These are phyloP conservation scores for Rachicladosporium sp. DNA, from an alignment of 2,329 filamentous ascomycete genomes.

Conservation along the genomic window DNA sequence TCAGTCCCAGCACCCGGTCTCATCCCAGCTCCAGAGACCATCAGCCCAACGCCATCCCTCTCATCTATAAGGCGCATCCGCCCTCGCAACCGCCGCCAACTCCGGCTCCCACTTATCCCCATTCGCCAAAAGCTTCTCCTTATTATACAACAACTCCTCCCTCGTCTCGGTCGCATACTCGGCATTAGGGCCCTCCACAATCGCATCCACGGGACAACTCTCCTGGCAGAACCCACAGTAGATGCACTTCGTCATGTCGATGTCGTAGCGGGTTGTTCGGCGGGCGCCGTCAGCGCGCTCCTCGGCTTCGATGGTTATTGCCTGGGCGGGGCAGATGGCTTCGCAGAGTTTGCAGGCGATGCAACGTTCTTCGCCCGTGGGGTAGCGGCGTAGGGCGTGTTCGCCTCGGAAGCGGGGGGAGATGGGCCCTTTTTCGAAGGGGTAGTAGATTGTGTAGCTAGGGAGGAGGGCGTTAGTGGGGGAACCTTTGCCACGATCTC, in stretches of 20 bases:
- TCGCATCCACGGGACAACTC: constrained; percentile 95
- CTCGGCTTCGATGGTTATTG: constrained; percentile 98
- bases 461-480: background rate
- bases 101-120: constrained; percentile 79
- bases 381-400: constrained; percentile 90
- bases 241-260: constrained; percentile 99
- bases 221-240: constrained; percentile 99
- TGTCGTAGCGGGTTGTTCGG: constrained; percentile 93
- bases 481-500: background rate
- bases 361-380: constrained; percentile 94
- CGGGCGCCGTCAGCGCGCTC: constrained; percentile 92
- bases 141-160: constrained; percentile 95
- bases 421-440: constrained; percentile 97
- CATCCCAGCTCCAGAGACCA: too few relatives aligned
- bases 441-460: constrained; percentile 97
- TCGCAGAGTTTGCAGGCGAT: constrained; percentile 99
- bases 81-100: constrained; percentile 79
- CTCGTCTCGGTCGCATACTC: constrained; percentile 68
- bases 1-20: too few relatives aligned
- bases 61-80: constrained; percentile 63
- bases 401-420: constrained; percentile 96
- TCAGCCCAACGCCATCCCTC: background rate
- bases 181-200: constrained; percentile 62
- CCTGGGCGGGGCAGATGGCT: constrained; percentile 93
- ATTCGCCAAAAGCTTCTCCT: constrained; percentile 52